Percentiles rank a stretch among this genome's conserved stretches.
phyloP scores from a whole-genome alignment of 2,329 filamentous ascomycete species.

The Sodiomyces alkalinus region DNA sequence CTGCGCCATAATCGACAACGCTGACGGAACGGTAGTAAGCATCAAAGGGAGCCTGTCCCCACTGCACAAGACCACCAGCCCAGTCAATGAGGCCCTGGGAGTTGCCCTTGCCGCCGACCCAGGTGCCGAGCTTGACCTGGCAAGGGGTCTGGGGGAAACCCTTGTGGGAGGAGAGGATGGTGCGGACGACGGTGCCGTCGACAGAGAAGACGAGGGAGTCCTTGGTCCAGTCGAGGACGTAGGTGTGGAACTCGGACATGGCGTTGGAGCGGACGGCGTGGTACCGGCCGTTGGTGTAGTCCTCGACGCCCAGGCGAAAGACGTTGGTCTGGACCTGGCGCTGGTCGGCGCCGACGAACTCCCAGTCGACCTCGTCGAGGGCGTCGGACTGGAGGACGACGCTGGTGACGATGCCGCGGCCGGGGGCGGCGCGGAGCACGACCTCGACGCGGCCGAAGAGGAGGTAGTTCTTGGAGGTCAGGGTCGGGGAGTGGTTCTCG shows the following conservation, averaged over 20 bases:
- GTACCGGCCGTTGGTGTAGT: conserved; percentile 34
- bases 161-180: conserved; percentile 30
- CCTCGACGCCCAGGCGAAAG: conserved; percentile 39
- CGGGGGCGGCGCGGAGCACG: conserved; percentile 28
- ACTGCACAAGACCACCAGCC: conserved; percentile 41
- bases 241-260: conserved; percentile 39
- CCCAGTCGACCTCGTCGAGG: conserved; percentile 39
- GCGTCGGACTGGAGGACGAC: conserved; percentile 34
- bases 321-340: conserved; percentile 31
- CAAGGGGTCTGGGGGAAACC: conserved; percentile 58
- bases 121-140: conserved; percentile 47
- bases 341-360: conserved; percentile 18
- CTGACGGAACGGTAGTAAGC: conserved; percentile 13
- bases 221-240: conserved; percentile 52
- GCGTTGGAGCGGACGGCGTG: conserved; percentile 25
- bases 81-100: conserved; percentile 47
- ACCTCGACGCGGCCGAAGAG: conserved; percentile 36
- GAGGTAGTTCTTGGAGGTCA: conserved; percentile 30
- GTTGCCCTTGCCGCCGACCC: conserved; percentile 31
- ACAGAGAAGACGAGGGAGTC: conserved; percentile 45
- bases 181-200: conserved; percentile 30
- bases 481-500: conserved; percentile 29
- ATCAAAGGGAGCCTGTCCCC: conserved; percentile 12
- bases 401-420: conserved; percentile 31
- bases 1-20: conserved; percentile 15